Percentiles rank a stretch among this genome's conserved stretches.
Evolutionary conservation across 2,329 filamentous ascomycete species (phyloP).

Genomic region (Colletotrichum limetticola): DNA sequence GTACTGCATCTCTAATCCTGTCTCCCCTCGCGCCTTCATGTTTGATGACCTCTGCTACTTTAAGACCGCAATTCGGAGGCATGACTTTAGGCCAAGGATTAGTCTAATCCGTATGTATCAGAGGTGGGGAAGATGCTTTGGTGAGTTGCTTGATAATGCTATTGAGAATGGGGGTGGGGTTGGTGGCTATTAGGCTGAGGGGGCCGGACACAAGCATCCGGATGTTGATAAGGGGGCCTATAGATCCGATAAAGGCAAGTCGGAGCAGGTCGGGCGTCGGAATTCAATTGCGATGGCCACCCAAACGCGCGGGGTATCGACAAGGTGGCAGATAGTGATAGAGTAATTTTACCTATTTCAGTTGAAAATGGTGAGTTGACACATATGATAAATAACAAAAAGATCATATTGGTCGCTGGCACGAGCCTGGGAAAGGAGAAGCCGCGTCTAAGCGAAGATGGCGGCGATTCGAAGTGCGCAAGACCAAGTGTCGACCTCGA

Average conservation of each 20-base stretch:
- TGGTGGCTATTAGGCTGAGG: neutral
- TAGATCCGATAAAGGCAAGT: neutral
- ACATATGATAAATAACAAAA: neutral
- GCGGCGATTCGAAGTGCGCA: neutral
- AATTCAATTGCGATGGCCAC: neutral
- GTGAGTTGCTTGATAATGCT: neutral
- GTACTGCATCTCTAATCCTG: conserved; percentile 6
- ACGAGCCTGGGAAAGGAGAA: neutral
- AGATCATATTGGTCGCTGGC: neutral
- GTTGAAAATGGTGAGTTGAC: neutral
- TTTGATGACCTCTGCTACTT: conserved; percentile 7
- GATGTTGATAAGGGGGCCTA: conserved; percentile 4
- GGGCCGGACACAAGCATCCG: neutral
- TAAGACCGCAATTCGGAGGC: neutral
- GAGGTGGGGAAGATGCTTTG: conserved; percentile 21
- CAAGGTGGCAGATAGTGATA: neutral
- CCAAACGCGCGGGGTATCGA: neutral
- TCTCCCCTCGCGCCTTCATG: neutral
- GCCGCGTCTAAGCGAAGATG: neutral
- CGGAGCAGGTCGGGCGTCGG: no score
- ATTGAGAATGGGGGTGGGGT: conserved; percentile 31
- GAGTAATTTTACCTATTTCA: neutral
- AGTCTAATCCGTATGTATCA: neutral
- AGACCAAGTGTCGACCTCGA: neutral
- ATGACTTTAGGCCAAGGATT: neutral